A percentile compares a stretch with the other conserved stretches of the same genome.
phyloP scores from a whole-genome alignment of 2,329 filamentous ascomycete genomes.

The Phyllosticta paracitricarpa region DNA sequence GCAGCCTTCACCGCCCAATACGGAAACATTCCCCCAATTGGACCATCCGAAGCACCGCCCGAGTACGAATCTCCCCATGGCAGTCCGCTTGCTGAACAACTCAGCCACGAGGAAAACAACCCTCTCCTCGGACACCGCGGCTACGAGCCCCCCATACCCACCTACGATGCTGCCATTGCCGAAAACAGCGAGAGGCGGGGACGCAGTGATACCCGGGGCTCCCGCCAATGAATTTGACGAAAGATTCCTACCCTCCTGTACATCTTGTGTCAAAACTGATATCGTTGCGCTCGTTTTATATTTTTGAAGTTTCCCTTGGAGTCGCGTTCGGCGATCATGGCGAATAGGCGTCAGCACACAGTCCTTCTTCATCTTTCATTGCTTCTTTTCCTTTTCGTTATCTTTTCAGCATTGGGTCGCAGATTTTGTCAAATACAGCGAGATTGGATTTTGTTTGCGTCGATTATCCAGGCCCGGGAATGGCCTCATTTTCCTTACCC shows the following conservation, averaged over 20 bases:
- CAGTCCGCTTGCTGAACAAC: constrained; percentile 12
- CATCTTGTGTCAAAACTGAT: background rate
- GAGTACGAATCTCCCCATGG: constrained; percentile 42
- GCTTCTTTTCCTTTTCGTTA: background rate
- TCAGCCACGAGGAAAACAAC: constrained; percentile 40
- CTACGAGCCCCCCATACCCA: constrained; percentile 62
- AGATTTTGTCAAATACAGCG: background rate
- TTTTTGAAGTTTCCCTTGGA: background rate
- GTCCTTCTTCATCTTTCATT: background rate
- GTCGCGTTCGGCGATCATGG: background rate
- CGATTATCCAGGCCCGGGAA: background rate
- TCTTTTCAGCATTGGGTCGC: background rate
- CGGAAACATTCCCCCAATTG: constrained; percentile 4
- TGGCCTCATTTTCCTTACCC: background rate
- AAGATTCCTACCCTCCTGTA: background rate
- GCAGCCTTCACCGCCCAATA: constrained; percentile 1
- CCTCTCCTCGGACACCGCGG: constrained; percentile 24
- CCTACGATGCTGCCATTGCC: constrained; percentile 73
- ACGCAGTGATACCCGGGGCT: constrained; percentile 51
- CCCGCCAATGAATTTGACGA: constrained; percentile 22
- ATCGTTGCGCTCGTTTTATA: constrained; percentile 1
- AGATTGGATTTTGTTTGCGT: background rate
- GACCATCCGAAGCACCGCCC: constrained; percentile 31
- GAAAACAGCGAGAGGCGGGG: constrained; percentile 76
- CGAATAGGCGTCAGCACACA: constrained; percentile 3